Conservation (phyloP, 495 filamentous ascomycete genomes). For the Hypoxylon rickii region DNA sequence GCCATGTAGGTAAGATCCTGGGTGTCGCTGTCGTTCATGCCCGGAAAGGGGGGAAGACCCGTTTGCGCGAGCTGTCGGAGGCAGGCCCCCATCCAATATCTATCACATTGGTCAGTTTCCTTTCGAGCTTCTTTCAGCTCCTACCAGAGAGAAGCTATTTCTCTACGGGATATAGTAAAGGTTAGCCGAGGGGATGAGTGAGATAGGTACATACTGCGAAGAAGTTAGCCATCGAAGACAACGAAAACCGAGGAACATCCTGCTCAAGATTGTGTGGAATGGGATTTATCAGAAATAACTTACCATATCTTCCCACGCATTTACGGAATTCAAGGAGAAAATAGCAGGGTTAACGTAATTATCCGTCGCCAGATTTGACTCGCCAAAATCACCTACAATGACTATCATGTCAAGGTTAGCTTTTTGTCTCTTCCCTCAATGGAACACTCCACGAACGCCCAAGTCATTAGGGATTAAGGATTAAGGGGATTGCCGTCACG, state of each 20-base stretch:
- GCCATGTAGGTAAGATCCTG: not conserved
- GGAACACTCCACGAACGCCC: not conserved
- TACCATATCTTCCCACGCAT: slow-evolving; percentile 12
- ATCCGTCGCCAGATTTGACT: not conserved
- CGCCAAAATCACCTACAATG: slow-evolving; percentile 7
- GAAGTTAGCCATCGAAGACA: not conserved
- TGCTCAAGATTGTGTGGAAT: no score
- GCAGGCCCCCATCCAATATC: not conserved
- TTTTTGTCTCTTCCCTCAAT: not conserved
- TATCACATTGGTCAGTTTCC: not conserved
- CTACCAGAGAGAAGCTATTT: not conserved
- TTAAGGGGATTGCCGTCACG: not conserved
- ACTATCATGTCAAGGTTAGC: slow-evolving; percentile 7
- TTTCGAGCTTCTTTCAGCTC: not conserved
- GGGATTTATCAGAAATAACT: not conserved
- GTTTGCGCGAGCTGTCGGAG: slow-evolving; percentile 1
- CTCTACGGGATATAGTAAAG: not conserved
- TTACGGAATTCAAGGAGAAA: not conserved
- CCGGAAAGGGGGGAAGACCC: not conserved
- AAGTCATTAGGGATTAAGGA: not conserved
- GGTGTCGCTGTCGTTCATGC: not conserved
- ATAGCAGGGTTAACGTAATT: no score
- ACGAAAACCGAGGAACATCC: not conserved
- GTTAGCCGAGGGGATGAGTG: not conserved
- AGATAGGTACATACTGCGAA: not conserved